Evolutionary conservation across 2,329 filamentous ascomycete genomes (phyloP), one percentile per base, ranked within the genome.

Genomic region (Pestalotiopsis sp.): DNA sequence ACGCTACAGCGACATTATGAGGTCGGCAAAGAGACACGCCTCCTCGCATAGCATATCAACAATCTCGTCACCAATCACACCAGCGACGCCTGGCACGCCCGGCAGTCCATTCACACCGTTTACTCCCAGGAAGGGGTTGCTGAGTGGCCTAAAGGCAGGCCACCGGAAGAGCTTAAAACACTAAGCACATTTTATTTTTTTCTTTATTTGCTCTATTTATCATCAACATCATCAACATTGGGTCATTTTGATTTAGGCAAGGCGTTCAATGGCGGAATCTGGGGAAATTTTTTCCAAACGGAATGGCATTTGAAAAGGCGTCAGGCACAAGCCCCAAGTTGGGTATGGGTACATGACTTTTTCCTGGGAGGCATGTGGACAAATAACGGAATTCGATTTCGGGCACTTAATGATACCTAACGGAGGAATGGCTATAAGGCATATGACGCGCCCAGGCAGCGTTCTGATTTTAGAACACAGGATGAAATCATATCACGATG

Each of bases 1-100:
- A 38, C 85, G 80, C 6, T 86, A 86, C 75, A 82, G 83, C 61
- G 84, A 87, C 57, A 83, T 86, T 64, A 76, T 86, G 58, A 78
- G 74, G 71, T 76, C 79, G 0, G 80, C 84, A 49, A 82, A 82
- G 75, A 83, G 82, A 75, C 84, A 80, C 69, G 79, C 80, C 27
- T 31, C n/a, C 13, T 62, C 64, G 23, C 20, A 74, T 75, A 41
- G 73, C 76, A 64, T 69, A 75, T 57, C 71, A 72, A 60, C 58
- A 9, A 73, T 75, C 23, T 73, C 77, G 60, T 69, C 76, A 45
- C 72, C 74, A 63, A 23, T 70, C 66, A 58, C 71, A 63, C 64
- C 72, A 52, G 72, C 68, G 68, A 52, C 45, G 20, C 45, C 45
- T 17, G 45, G 45, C 17, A 52, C 45, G 4, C 45, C 45, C 45